Conservation (phyloP, 1,139 yeast species). For the Suhomyces coccinellae region DNA sequence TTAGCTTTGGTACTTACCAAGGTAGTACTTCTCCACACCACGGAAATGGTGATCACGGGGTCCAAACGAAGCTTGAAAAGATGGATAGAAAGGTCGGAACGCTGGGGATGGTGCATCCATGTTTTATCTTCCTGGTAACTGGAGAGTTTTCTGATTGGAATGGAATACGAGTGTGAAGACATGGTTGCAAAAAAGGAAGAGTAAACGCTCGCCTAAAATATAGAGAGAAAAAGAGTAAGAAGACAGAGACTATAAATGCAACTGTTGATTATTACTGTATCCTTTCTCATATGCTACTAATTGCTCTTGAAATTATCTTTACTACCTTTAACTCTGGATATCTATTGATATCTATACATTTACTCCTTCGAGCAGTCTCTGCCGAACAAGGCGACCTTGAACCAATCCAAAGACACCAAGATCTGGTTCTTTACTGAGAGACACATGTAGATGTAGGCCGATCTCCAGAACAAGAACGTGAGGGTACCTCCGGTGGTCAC, state of each 20-base stretch:
- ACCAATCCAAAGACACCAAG: conserved; percentile 84
- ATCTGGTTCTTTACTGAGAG: conserved; percentile 85
- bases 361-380: conserved; percentile 74
- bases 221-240: background rate
- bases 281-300: too few relatives aligned
- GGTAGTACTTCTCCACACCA: conserved; percentile 24
- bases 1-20: conserved; percentile 21
- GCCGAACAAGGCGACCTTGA: conserved; percentile 82
- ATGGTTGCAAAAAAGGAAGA: background rate
- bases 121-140: conserved; percentile 9
- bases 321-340: too few relatives aligned
- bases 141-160: conserved; percentile 15
- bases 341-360: conserved; percentile 1
- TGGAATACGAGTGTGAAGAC: conserved; percentile 9
- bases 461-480: conserved; percentile 92
- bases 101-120: conserved; percentile 32
- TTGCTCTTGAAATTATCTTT: too few relatives aligned
- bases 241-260: too few relatives aligned
- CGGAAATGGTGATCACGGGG: conserved; percentile 6
- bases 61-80: conserved; percentile 14
- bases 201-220: too few relatives aligned
- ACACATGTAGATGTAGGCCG: conserved; percentile 91
- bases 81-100: conserved; percentile 25
- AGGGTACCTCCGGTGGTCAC: conserved; percentile 80
- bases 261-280: too few relatives aligned